phyloP scores from a whole-genome alignment of 2,329 filamentous ascomycete genomes.

The Sporothrix variecibatus region DNA sequence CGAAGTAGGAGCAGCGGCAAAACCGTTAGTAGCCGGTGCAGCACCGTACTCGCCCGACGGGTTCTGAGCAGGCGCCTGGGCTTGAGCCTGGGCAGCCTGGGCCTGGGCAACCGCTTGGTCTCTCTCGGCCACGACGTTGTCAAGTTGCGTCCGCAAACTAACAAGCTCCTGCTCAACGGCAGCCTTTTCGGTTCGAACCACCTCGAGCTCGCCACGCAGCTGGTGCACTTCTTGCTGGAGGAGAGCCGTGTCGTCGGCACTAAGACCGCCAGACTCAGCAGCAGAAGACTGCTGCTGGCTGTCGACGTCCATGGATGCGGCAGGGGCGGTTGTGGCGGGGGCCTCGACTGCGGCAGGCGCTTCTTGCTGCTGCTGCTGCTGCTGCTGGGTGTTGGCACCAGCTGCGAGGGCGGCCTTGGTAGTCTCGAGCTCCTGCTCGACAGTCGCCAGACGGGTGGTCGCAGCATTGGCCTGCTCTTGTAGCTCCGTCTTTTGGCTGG shows the following conservation, averaged over 20 bases:
- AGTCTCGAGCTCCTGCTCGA: constrained; percentile 57
- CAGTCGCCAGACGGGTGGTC: constrained; percentile 42
- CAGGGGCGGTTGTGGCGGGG: constrained; percentile 19
- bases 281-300: constrained; percentile 1
- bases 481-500: constrained; percentile 55
- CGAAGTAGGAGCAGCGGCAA: constrained; percentile 29
- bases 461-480: constrained; percentile 53
- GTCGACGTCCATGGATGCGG: constrained; percentile 24
- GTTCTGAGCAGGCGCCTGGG: constrained; percentile 15
- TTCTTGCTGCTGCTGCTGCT: constrained; percentile 29
- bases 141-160: constrained; percentile 59
- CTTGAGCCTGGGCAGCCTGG: constrained; percentile 31
- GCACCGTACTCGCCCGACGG: constrained; percentile 34
- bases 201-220: constrained; percentile 63
- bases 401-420: constrained; percentile 35
- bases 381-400: constrained; percentile 33
- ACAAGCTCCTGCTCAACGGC: constrained; percentile 65
- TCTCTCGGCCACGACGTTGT: constrained; percentile 62
- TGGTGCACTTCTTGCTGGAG: constrained; percentile 53
- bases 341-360: neutral
- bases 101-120: constrained; percentile 57
- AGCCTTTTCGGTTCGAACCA: constrained; percentile 67
- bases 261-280: constrained; percentile 36
- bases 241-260: constrained; percentile 49
- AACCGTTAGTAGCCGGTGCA: constrained; percentile 33